These are phyloP conservation scores for Spongispora temasekensis DNA, from an alignment of 1,284 basidiomycete genomes.

Conservation along the genomic window DNA sequence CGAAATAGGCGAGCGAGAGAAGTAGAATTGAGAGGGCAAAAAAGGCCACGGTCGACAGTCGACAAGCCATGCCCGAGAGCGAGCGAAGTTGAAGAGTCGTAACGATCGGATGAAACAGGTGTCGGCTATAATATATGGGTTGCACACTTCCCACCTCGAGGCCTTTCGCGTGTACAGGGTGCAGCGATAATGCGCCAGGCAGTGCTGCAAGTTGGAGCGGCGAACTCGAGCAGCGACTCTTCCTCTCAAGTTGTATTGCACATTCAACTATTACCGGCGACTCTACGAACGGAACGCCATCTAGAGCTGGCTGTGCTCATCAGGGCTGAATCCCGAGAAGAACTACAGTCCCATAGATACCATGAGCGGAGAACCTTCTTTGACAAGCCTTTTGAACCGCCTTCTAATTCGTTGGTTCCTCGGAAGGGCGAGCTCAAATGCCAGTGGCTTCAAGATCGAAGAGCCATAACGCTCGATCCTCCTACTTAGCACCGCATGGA, in stretches of 20 bases:
- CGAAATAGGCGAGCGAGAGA: conserved; percentile 34
- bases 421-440: conserved; percentile 49
- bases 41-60: conserved; percentile 19
- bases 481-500: conserved; percentile 61
- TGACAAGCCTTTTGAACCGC: conserved; percentile 49
- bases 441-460: conserved; percentile 50
- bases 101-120: conserved; percentile 12
- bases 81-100: conserved; percentile 1
- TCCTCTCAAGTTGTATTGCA: background rate
- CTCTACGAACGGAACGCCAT: background rate
- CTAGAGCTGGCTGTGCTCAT: background rate
- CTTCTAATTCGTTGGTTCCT: conserved; percentile 44
- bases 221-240: too few relatives aligned
- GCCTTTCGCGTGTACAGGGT: conserved; percentile 24
- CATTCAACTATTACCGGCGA: background rate
- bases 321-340: background rate
- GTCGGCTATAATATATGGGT: conserved; percentile 19
- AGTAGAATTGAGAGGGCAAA: conserved; percentile 29
- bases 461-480: conserved; percentile 53
- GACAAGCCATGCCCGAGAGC: conserved; percentile 26
- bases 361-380: conserved; percentile 44
- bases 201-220: conserved; percentile 16
- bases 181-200: conserved; percentile 24
- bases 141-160: conserved; percentile 24
- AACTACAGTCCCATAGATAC: conserved; percentile 26